These are phyloP conservation scores for Neofusicoccum cordaticola DNA, from an alignment of 2,329 filamentous ascomycete genomes.

Conservation along the genomic window DNA sequence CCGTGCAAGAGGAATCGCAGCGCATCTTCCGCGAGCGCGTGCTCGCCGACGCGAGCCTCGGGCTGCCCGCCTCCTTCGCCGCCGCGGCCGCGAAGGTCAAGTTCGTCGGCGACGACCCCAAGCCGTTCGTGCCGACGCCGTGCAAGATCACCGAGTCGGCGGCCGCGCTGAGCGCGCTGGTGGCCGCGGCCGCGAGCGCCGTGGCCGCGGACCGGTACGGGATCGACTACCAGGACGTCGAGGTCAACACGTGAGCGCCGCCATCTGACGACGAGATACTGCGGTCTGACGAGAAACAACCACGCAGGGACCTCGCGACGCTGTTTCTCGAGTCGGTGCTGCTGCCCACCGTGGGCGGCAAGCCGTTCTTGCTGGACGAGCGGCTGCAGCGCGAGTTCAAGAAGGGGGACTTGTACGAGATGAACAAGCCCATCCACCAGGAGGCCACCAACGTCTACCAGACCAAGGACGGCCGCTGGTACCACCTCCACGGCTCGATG, in stretches of 20 bases:
- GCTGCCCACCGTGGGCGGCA: slow-evolving; percentile 35
- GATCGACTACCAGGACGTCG: slow-evolving; percentile 37
- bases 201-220: slow-evolving; percentile 32
- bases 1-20: slow-evolving; percentile 1
- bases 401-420: slow-evolving; percentile 27
- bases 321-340: slow-evolving; percentile 44
- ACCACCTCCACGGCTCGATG: slow-evolving; percentile 45
- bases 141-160: slow-evolving; percentile 18
- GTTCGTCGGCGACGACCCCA: slow-evolving; percentile 9
- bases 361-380: slow-evolving; percentile 20
- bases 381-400: slow-evolving; percentile 21
- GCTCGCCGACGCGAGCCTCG: neutral
- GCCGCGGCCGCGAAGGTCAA: slow-evolving; percentile 6
- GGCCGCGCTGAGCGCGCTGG: slow-evolving; percentile 7
- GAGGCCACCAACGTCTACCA: slow-evolving; percentile 47
- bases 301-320: slow-evolving; percentile 40
- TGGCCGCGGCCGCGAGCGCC: slow-evolving; percentile 11
- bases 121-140: slow-evolving; percentile 12
- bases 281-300: too few species aligned
- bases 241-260: slow-evolving; percentile 46
- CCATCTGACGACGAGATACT: too few species aligned
- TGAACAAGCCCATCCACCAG: slow-evolving; percentile 15
- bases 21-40: slow-evolving; percentile 10
- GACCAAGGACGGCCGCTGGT: slow-evolving; percentile 46
- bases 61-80: neutral